Evolutionary conservation across 2,329 filamentous ascomycete species (phyloP).

Genomic region (Helminthosporium solani): DNA sequence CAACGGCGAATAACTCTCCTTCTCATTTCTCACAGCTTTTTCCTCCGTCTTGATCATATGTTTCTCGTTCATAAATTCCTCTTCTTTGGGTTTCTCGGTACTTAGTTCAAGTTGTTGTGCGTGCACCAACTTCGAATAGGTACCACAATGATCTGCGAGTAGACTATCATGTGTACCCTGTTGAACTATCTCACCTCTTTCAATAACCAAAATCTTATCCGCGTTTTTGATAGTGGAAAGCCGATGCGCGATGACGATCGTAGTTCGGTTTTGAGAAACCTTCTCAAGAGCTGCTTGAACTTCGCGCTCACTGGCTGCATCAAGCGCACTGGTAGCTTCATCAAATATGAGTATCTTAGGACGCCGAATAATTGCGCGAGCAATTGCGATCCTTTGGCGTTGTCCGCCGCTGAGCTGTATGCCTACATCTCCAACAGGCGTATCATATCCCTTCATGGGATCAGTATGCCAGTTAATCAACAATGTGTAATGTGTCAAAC

Average conservation of each 20-base stretch:
- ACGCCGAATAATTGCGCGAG: conserved; percentile 43
- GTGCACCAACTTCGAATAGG: conserved; percentile 65
- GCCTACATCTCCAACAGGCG: conserved; percentile 86
- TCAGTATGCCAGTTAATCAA: background rate
- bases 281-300: conserved; percentile 40
- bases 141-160: conserved; percentile 56
- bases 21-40: conserved; percentile 1
- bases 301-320: conserved; percentile 42
- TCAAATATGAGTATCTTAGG: conserved; percentile 45
- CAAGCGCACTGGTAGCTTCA: conserved; percentile 27
- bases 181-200: conserved; percentile 67
- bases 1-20: conserved; percentile 12
- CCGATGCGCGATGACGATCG: conserved; percentile 72
- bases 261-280: conserved; percentile 50
- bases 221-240: conserved; percentile 70
- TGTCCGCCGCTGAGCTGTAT: conserved; percentile 90
- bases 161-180: conserved; percentile 71
- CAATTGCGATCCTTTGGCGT: conserved; percentile 63
- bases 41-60: conserved; percentile 45
- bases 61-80: conserved; percentile 9
- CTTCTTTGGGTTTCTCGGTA: conserved; percentile 2
- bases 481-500: background rate
- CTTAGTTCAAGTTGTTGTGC: conserved; percentile 21
- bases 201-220: conserved; percentile 71
- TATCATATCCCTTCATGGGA: conserved; percentile 70